These are phyloP conservation scores for Rhododendron vialii DNA, from an alignment of 148 eudicot species.

Conservation along the genomic window DNA sequence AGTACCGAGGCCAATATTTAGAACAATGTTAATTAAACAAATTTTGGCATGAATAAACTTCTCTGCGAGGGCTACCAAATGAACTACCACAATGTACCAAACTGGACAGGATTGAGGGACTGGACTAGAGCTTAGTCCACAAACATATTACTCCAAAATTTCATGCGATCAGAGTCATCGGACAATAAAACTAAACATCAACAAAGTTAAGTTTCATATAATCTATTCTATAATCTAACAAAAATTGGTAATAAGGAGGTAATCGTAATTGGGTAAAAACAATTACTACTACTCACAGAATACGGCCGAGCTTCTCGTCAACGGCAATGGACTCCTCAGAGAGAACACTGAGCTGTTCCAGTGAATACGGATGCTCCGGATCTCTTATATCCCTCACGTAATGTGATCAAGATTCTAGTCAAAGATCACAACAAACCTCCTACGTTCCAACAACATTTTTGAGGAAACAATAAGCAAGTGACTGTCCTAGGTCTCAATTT, in stretches of 20 bases:
- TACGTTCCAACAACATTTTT: background rate
- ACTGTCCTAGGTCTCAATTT: background rate
- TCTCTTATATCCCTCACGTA: slow-evolving; percentile 79
- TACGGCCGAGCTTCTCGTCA: slow-evolving; percentile 71
- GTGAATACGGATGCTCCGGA: slow-evolving; percentile 91
- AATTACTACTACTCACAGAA: slow-evolving; percentile 42
- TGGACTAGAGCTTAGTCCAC: background rate
- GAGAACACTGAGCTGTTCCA: slow-evolving; percentile 91
- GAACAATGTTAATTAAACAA: too few species aligned
- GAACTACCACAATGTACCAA: background rate
- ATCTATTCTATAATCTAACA: background rate
- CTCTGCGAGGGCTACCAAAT: background rate
- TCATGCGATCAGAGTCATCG: background rate
- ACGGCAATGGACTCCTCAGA: slow-evolving; percentile 76
- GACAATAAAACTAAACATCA: background rate
- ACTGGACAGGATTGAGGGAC: background rate
- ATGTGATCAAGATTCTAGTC: slow-evolving; percentile 46
- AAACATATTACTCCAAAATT: background rate
- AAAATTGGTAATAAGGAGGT: background rate
- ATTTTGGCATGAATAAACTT: background rate
- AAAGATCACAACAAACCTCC: slow-evolving; percentile 34
- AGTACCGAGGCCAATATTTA: too few species aligned
- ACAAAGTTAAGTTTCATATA: background rate
- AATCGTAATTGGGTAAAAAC: background rate
- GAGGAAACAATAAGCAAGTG: background rate